phyloP scores from a whole-genome alignment of 2,329 filamentous ascomycete species.

The Colletotrichum zoysiae region DNA sequence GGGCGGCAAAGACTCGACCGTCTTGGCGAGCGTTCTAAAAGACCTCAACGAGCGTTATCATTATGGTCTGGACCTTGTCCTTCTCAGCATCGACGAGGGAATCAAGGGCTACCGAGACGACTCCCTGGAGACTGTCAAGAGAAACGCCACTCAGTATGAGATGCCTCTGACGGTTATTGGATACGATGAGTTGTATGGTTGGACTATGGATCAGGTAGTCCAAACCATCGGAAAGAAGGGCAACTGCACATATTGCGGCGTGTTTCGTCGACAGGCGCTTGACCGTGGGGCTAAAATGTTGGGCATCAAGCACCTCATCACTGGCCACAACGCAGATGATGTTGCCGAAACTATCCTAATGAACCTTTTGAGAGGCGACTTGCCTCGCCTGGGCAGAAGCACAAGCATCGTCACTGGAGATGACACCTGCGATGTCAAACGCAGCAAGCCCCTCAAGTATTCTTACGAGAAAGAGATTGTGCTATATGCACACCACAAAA shows the following conservation, averaged over 20 bases:
- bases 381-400: slow-evolving; percentile 87
- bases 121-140: slow-evolving; percentile 94
- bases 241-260: slow-evolving; percentile 98
- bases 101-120: slow-evolving; percentile 98
- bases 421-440: slow-evolving; percentile 86
- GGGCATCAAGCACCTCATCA: slow-evolving; percentile 92
- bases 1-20: slow-evolving; percentile 97
- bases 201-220: slow-evolving; percentile 99
- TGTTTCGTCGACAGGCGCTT: slow-evolving; percentile 93
- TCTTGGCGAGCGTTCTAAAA: slow-evolving; percentile 93
- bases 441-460: slow-evolving; percentile 97
- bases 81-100: slow-evolving; percentile 95
- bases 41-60: slow-evolving; percentile 90
- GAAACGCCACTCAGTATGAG: slow-evolving; percentile 90
- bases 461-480: slow-evolving; percentile 99
- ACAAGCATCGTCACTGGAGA: slow-evolving; percentile 90
- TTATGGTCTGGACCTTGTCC: slow-evolving; percentile 86
- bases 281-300: slow-evolving; percentile 91
- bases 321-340: slow-evolving; percentile 97
- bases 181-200: slow-evolving; percentile 94
- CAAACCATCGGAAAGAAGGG: slow-evolving; percentile 97
- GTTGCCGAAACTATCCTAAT: slow-evolving; percentile 97
- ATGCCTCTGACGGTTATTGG: slow-evolving; percentile 94
- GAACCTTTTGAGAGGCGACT: slow-evolving; percentile 92
- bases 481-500: slow-evolving; percentile 95